These are phyloP conservation scores for Stagonosporopsis rhizophila DNA, from an alignment of 2,329 filamentous ascomycete genomes.

Conservation along the genomic window DNA sequence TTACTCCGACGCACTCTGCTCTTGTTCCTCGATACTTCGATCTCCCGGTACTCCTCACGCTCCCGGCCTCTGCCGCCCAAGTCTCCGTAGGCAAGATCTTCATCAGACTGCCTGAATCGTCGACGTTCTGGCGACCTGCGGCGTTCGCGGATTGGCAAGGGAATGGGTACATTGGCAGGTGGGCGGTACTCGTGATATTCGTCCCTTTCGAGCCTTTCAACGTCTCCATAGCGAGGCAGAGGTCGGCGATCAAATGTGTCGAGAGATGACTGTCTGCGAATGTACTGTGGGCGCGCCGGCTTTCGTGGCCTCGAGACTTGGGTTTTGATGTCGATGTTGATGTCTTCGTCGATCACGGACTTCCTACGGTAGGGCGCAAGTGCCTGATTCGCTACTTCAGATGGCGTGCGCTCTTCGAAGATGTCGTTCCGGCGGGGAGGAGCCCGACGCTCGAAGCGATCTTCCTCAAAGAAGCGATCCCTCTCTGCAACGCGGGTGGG, in stretches of 20 bases:
- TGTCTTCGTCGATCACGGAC: conserved; percentile 64
- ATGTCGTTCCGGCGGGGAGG: conserved; percentile 51
- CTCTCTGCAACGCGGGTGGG: conserved; percentile 49
- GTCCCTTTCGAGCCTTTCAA: conserved; percentile 60
- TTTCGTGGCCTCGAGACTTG: conserved; percentile 52
- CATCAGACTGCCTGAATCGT: conserved; percentile 73
- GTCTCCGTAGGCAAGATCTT: conserved; percentile 64
- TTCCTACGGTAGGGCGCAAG: conserved; percentile 66
- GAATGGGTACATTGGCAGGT: conserved; percentile 73
- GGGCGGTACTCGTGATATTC: conserved; percentile 62
- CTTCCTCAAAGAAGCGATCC: conserved; percentile 64
- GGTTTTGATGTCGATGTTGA: conserved; percentile 54
- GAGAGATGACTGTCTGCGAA: conserved; percentile 85
- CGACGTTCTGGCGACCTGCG: conserved; percentile 54
- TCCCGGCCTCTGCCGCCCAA: conserved; percentile 37
- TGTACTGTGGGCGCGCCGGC: conserved; percentile 68
- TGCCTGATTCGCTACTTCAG: conserved; percentile 58
- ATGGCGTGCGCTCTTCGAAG: conserved; percentile 56
- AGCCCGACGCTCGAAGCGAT: conserved; percentile 50
- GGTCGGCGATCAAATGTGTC: conserved; percentile 88
- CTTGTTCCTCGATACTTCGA: conserved; percentile 57
- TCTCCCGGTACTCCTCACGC: conserved; percentile 57
- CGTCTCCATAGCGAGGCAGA: conserved; percentile 61
- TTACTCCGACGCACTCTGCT: conserved; percentile 44
- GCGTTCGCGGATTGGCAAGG: conserved; percentile 62